phyloP scores from a whole-genome alignment of 192 early-diverging fungal species.

The Dissophora globulifera region DNA sequence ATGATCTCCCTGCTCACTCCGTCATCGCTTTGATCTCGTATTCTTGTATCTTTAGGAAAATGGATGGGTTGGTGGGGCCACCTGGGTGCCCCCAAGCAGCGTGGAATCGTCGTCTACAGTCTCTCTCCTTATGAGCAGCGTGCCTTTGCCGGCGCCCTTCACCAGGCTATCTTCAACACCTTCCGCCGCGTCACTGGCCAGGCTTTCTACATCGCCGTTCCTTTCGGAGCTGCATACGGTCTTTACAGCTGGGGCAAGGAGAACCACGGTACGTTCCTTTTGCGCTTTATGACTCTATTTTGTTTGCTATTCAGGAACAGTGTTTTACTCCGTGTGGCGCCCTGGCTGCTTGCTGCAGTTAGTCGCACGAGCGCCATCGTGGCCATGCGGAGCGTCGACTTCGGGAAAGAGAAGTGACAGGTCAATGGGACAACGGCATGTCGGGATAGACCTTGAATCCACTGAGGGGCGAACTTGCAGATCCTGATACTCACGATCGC shows the following conservation, averaged over 20 bases:
- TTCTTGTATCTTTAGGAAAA: slow-evolving; percentile 52
- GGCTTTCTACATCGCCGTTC: slow-evolving; percentile 65
- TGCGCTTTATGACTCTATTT: background rate
- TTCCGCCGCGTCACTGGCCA: slow-evolving; percentile 65
- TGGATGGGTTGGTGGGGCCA: slow-evolving; percentile 67
- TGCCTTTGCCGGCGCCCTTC: slow-evolving; percentile 66
- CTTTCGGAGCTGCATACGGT: slow-evolving; percentile 58
- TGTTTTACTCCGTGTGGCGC: too few species aligned
- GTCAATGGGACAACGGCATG: too few species aligned
- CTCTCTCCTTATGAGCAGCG: slow-evolving; percentile 73
- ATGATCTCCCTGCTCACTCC: too few species aligned
- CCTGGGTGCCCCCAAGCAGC: slow-evolving; percentile 67
- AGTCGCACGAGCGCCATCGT: too few species aligned
- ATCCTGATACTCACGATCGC: background rate
- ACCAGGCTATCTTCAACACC: slow-evolving; percentile 71
- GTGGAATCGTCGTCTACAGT: slow-evolving; percentile 67
- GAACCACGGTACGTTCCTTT: slow-evolving; percentile 49
- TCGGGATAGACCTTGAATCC: too few species aligned
- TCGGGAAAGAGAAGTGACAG: too few species aligned
- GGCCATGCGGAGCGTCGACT: too few species aligned
- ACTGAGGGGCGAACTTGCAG: too few species aligned
- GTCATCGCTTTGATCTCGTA: too few species aligned
- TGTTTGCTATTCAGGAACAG: too few species aligned
- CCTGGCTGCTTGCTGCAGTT: too few species aligned
- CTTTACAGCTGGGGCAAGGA: slow-evolving; percentile 60